Evolutionary conservation across 2,329 filamentous ascomycete genomes (phyloP).

Genomic region (Chaetomium globosum): DNA sequence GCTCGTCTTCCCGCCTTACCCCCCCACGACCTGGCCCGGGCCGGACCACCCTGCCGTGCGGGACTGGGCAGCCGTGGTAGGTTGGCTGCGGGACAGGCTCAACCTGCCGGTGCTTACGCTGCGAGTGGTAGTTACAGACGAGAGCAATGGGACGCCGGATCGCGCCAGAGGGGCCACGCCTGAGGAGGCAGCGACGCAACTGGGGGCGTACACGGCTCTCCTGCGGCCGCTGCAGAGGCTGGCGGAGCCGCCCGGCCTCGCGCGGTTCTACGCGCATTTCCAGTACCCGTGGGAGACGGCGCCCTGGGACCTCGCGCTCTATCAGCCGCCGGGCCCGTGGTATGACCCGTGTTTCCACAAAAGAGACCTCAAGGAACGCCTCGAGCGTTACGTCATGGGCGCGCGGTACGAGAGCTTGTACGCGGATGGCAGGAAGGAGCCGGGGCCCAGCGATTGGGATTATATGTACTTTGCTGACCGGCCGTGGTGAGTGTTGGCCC

Average conservation of each 20-base stretch:
- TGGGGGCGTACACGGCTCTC: conserved; percentile 7
- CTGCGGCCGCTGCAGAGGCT: conserved; percentile 12
- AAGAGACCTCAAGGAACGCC: conserved; percentile 8
- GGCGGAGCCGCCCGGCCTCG: conserved; percentile 7
- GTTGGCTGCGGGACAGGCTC: conserved; percentile 6
- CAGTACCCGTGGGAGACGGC: background rate
- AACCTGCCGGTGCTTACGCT: conserved; percentile 11
- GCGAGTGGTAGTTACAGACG: conserved; percentile 7
- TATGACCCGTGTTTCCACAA: conserved; percentile 9
- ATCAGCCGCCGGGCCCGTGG: conserved; percentile 8
- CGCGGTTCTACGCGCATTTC: conserved; percentile 14
- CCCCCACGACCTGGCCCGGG: conserved; percentile 6
- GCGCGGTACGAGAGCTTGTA: conserved; percentile 13
- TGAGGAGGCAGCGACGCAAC: conserved; percentile 7
- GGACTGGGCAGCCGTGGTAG: conserved; percentile 4
- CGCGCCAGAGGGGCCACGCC: conserved; percentile 6
- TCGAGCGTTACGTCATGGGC: conserved; percentile 12
- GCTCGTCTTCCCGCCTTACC: conserved; percentile 14
- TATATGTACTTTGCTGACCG: background rate
- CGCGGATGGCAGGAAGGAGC: conserved; percentile 8
- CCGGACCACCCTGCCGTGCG: background rate
- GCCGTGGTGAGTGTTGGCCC: background rate
- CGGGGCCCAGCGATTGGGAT: conserved; percentile 9
- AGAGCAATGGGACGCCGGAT: conserved; percentile 10
- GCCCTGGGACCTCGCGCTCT: background rate